Base-by-base conservation (phyloP, 1,284 basidiomycete genomes). In the Cystobasidiaceae sp. region DNA sequence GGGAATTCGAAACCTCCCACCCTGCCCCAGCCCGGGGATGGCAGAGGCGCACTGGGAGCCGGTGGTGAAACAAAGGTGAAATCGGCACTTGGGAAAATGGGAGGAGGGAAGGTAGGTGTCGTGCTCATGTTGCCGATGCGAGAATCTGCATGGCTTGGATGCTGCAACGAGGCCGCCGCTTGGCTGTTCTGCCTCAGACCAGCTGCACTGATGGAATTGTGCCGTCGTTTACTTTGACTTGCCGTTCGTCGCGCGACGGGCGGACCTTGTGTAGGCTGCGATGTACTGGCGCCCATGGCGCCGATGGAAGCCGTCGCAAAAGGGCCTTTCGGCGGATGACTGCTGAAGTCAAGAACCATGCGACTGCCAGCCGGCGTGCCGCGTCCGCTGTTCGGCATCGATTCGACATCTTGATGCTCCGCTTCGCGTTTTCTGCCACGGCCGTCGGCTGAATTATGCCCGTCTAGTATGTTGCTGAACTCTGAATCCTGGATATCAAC, bases 401-500 rank as follows among this genome's bases (percentile, higher is more conserved):
- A 58, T 27, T 58, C 63, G 3, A 66, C 55, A 49, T 58, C 55
- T 50, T 60, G 63, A 27, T 59, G 25, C 43, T 58, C 63, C n/a
- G 55, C 63, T 39, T 66, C 50, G 9, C 55, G n/a, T 21, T 63
- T 59, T 13, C 57, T 0, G 50, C 34, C 13, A 49, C 32, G 17
- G 44, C 13, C 6, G 56, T 57, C 32, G 49, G 27, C 19, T 23
- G 23, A 33, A 4, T 44, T 37, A 23, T 25, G 39, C 7, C 28
- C 19, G n/a, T 54, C 55, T 19, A 41, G 55, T 50, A 33, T 61
- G 21, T 34, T 49, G 41, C 39, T 41, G 17, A 39, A 11, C 19
- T 67, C 51, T 4, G 37, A 8, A 49, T 72, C 71, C 25, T 67
- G 64, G 2, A 71, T 28, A 39, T 74, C 73, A 43, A 74, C 71